Percentiles rank a stretch among this genome's conserved stretches.
Conservation (phyloP, 1,139 yeast genomes). For the Magnusiomyces ingens region DNA sequence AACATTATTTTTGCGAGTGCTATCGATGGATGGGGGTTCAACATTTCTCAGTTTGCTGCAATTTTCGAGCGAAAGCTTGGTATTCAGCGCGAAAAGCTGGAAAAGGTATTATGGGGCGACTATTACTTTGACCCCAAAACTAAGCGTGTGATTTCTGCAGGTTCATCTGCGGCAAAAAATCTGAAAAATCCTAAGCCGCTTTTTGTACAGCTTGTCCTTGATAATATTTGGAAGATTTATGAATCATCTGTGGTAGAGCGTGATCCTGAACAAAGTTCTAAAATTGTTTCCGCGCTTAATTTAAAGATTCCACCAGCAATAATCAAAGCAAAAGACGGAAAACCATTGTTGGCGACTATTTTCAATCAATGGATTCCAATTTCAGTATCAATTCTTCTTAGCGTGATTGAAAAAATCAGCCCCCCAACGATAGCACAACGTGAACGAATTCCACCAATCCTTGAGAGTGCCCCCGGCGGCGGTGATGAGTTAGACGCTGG, state of each 20-base stretch:
- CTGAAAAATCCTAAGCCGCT: constrained; percentile 46
- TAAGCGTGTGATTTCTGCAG: constrained; percentile 50
- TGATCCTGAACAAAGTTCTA: constrained; percentile 64
- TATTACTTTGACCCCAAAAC: constrained; percentile 83
- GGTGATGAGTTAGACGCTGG: constrained; percentile 30
- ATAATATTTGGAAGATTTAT: constrained; percentile 89
- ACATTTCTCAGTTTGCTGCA: constrained; percentile 79
- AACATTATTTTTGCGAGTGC: constrained; percentile 95
- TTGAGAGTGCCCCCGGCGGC: constrained; percentile 51
- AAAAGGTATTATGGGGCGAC: constrained; percentile 95
- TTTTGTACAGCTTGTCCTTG: constrained; percentile 81
- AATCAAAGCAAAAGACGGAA: constrained; percentile 69
- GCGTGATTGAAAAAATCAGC: constrained; percentile 81
- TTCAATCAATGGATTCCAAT: constrained; percentile 95
- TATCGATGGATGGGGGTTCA: constrained; percentile 97
- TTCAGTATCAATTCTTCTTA: constrained; percentile 73
- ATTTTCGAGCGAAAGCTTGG: constrained; percentile 83
- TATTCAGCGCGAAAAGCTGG: constrained; percentile 68
- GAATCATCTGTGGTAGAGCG: constrained; percentile 59
- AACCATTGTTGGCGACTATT: constrained; percentile 54
- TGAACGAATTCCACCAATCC: constrained; percentile 59
- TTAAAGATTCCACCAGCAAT: constrained; percentile 71
- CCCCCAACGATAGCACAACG: constrained; percentile 74
- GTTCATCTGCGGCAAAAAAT: constrained; percentile 22
- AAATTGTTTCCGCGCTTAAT: constrained; percentile 64